phyloP scores from a whole-genome alignment of 1,284 basidiomycete genomes.

The Ganoderma sinense region DNA sequence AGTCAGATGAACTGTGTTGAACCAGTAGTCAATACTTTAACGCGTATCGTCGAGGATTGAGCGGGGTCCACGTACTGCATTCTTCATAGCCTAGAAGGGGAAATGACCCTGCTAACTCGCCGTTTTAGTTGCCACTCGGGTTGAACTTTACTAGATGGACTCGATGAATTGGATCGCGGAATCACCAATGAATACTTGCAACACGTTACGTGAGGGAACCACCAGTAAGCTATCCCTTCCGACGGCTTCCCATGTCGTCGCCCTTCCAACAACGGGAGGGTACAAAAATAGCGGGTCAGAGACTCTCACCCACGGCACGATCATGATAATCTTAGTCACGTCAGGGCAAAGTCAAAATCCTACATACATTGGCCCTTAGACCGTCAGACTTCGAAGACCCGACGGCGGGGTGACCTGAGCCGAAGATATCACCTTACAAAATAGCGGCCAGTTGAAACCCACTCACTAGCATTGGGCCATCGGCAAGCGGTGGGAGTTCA shows the following conservation, averaged over 20 bases:
- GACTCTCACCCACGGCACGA: slow-evolving; percentile 10
- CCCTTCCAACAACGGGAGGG: slow-evolving; percentile 3
- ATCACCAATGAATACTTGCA: not conserved
- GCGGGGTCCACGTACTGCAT: not conserved
- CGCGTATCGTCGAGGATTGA: not conserved
- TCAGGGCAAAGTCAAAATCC: not conserved
- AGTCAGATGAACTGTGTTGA: not conserved
- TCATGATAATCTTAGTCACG: slow-evolving; percentile 12
- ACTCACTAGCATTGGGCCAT: slow-evolving; percentile 1
- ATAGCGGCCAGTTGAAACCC: not conserved
- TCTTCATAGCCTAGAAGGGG: slow-evolving; percentile 8
- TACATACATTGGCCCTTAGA: not conserved
- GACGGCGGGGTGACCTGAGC: not conserved
- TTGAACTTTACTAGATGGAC: not conserved
- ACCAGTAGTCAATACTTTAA: not conserved
- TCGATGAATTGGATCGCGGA: slow-evolving; percentile 3
- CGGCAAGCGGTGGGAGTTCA: not conserved
- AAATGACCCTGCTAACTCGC: slow-evolving; percentile 13
- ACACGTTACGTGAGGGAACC: not conserved
- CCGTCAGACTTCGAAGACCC: not conserved
- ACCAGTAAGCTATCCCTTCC: slow-evolving; percentile 3
- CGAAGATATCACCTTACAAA: not conserved
- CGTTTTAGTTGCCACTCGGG: not conserved
- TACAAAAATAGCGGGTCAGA: slow-evolving; percentile 6
- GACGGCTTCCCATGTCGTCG: slow-evolving; percentile 27